Conservation (phyloP, 2,329 filamentous ascomycete genomes). For the Dothistroma pini region DNA sequence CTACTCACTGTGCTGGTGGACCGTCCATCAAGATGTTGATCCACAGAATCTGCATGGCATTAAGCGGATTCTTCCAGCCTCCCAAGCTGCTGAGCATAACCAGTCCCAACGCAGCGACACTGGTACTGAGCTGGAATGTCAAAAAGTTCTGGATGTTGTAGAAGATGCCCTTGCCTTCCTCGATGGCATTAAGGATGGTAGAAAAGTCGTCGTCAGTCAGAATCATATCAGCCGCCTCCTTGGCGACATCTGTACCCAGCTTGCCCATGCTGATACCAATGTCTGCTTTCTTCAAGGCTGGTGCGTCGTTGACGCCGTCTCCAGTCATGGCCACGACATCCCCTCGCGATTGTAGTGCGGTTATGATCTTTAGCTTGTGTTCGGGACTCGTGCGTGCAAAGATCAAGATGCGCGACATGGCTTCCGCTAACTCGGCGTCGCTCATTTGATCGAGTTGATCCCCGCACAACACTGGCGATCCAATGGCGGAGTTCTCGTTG, state of each 20-base stretch:
- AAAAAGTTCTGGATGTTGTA: constrained; percentile 99
- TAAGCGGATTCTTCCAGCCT: constrained; percentile 91
- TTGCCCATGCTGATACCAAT: constrained; percentile 97
- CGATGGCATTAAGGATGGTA: constrained; percentile 89
- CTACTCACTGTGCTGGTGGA: constrained; percentile 71
- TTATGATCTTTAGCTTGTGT: constrained; percentile 96
- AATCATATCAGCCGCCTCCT: constrained; percentile 94
- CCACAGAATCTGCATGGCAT: constrained; percentile 99
- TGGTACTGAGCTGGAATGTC: constrained; percentile 96
- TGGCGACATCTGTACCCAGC: constrained; percentile 93
- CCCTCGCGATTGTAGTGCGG: constrained; percentile 82
- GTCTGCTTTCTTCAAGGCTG: constrained; percentile 92
- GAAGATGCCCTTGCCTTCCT: constrained; percentile 99
- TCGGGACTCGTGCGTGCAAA: constrained; percentile 96
- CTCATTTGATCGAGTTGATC: constrained; percentile 93
- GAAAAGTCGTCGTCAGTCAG: constrained; percentile 85
- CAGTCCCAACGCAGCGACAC: constrained; percentile 84
- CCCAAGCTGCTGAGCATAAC: constrained; percentile 90
- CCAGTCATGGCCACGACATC: constrained; percentile 99
- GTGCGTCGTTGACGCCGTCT: constrained; percentile 96
- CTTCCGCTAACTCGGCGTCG: constrained; percentile 75
- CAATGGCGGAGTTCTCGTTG: constrained; percentile 54
- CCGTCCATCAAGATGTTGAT: constrained; percentile 99
- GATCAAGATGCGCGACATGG: constrained; percentile 84
- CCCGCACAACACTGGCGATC: constrained; percentile 74